Evolutionary conservation across 2,329 filamentous ascomycete species (phyloP).

Genomic region (Tympanopsis confertula): DNA sequence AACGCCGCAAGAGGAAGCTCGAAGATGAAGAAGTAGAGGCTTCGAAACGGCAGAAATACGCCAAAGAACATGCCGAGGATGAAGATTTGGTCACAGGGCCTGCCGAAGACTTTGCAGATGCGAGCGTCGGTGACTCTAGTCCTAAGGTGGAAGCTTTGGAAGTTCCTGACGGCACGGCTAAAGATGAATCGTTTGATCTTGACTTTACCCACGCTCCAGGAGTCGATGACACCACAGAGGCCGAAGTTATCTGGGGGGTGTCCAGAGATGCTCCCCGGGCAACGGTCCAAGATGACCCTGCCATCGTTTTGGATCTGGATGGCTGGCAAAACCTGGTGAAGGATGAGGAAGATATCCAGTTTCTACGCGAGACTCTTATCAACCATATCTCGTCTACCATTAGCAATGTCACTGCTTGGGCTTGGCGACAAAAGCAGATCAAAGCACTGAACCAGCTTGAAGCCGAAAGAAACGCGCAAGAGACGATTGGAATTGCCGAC

Average conservation of each 20-base stretch:
- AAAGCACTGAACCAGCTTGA: slow-evolving; percentile 46
- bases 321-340: slow-evolving; percentile 54
- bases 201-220: too few species aligned
- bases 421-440: slow-evolving; percentile 56
- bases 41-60: too few species aligned
- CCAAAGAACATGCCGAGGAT: too few species aligned
- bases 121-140: too few species aligned
- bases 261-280: slow-evolving; percentile 41
- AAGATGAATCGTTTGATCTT: too few species aligned
- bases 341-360: slow-evolving; percentile 48
- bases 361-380: slow-evolving; percentile 35
- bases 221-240: slow-evolving; percentile 13
- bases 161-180: too few species aligned
- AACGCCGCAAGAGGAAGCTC: too few species aligned
- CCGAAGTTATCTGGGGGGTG: slow-evolving; percentile 41
- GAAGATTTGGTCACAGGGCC: too few species aligned
- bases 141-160: too few species aligned
- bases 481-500: slow-evolving; percentile 39
- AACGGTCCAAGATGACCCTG: slow-evolving; percentile 49
- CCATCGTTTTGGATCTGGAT: slow-evolving; percentile 48
- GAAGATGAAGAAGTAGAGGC: too few species aligned
- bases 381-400: slow-evolving; percentile 31
- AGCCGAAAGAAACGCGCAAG: too few species aligned
- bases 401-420: slow-evolving; percentile 45
- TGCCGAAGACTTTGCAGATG: too few species aligned